Evolutionary conservation across 257 asterid genomes (phyloP), one percentile per base, ranked within the genome.

Genomic region (Voacanga thouarsii): DNA sequence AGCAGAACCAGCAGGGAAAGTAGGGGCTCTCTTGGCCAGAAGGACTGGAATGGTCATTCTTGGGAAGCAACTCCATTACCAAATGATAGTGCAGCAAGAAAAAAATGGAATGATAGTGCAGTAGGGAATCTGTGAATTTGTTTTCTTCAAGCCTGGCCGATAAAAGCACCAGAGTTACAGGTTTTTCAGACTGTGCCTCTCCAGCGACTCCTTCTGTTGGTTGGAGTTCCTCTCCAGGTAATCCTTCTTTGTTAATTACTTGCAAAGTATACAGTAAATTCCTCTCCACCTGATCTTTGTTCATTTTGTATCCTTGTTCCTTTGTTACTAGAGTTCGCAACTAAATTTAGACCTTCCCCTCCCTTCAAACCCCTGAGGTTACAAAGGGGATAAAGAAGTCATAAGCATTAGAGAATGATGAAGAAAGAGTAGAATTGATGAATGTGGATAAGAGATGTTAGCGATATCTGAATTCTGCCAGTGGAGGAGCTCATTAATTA

Each of bases 181-280:
- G 77, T 75, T 80, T n/a, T n/a, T 81, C 85, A 12, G 97, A 86
- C 39, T 90, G 91, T 83, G 80, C 89, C 56, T 91, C 96, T 37
- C 96, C 98, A 11, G 86, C 90, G 26, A 89, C 97, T 43, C 96
- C 96, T 26, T 91, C 96, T 3, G 89, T 89, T 84, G 95, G 95
- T 55, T 92, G 94, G 84, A 92, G 98, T n/a, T 90, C 94, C 77
- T 93, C 97, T 0, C 94, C 97, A 93, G 89, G 80, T 73, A 16
- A n/a, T n/a, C n/a, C n/a, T 0, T 56, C 12, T 72, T 16, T 72
- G 21, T 72, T 50, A 37, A 66, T 66, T 30, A 33, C 7, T 41
- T 66, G 1, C 6, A 19, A 33, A 37, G 45, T 18, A 18, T 37
- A 12, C 24, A 37, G 5, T 18, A 63, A 7, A 2, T 11, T 55